Percentiles rank a stretch among this genome's conserved stretches.
Evolutionary conservation across 805 yeast species (phyloP).

Genomic region (Saturnispora bothae): DNA sequence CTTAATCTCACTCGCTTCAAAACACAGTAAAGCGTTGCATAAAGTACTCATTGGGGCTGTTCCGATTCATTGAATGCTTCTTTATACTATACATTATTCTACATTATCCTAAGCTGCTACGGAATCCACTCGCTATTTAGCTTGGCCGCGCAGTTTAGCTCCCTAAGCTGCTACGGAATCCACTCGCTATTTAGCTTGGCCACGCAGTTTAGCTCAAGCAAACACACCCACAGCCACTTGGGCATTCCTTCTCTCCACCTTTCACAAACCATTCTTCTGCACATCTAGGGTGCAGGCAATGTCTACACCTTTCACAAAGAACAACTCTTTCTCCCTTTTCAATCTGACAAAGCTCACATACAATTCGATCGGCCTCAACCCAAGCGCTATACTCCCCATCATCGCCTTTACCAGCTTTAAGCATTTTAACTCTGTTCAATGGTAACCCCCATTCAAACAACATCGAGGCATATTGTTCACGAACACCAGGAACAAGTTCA

Average conservation of each 20-base stretch:
- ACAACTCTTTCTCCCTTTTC: slow-evolving; percentile 50
- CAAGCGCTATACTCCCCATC: slow-evolving; percentile 5
- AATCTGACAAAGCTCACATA: slow-evolving; percentile 60
- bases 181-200: no score
- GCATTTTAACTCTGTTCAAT: slow-evolving; percentile 63
- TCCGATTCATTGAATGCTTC: no score
- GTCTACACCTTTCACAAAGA: slow-evolving; percentile 67
- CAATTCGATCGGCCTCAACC: slow-evolving; percentile 17
- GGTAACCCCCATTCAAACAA: slow-evolving; percentile 78
- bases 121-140: no score
- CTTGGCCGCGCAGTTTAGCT: no score
- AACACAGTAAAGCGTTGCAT: no score
- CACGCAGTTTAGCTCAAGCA: no score
- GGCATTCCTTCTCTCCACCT: slow-evolving; percentile 43
- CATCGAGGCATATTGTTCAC: slow-evolving; percentile 69
- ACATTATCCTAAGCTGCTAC: no score
- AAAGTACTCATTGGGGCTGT: no score
- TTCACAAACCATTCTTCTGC: slow-evolving; percentile 71
- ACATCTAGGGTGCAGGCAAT: slow-evolving; percentile 68
- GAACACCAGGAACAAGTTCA: slow-evolving; percentile 24
- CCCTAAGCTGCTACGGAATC: no score
- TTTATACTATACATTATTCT: no score
- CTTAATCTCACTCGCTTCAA: no score
- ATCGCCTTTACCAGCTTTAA: slow-evolving; percentile 43
- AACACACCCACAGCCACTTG: slow-evolving; percentile 77